phyloP scores from a whole-genome alignment of 257 asterid genomes.

The Solanum appendiculatum region DNA sequence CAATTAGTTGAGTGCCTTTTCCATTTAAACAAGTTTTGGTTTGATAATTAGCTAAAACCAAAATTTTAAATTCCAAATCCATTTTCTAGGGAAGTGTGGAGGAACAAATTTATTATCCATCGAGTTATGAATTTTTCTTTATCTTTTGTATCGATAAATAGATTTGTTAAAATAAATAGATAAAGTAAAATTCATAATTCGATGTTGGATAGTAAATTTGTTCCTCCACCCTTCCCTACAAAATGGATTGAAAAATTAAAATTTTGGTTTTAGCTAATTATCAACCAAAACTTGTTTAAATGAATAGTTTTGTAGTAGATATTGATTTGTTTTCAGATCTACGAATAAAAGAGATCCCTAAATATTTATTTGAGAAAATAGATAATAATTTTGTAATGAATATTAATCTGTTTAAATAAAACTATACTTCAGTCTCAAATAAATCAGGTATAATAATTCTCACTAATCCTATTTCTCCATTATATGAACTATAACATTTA shows the following conservation, averaged over 20 bases:
- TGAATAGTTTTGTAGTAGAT: too few relatives aligned
- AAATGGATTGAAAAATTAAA: background rate
- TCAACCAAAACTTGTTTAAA: too few relatives aligned
- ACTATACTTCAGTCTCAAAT: background rate
- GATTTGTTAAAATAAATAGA: background rate
- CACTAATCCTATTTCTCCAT: background rate
- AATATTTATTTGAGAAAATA: background rate
- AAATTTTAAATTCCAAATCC: background rate
- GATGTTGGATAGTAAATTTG: background rate
- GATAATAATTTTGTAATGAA: too few relatives aligned
- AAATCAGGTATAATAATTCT: background rate
- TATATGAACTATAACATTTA: background rate
- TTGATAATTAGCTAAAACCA: background rate
- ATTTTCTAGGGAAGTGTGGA: background rate
- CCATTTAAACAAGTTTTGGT: background rate
- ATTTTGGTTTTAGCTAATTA: too few relatives aligned
- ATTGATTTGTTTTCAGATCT: background rate
- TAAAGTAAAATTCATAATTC: background rate
- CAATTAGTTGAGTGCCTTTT: slow-evolving; percentile 15
- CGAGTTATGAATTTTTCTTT: background rate
- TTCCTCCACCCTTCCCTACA: background rate
- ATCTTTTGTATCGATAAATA: background rate
- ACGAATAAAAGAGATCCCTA: background rate
- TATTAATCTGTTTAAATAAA: background rate
- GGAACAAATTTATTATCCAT: background rate